Evolutionary conservation across 805 yeast genomes (phyloP).

Genomic region (Ogataea nitratoaversa): DNA sequence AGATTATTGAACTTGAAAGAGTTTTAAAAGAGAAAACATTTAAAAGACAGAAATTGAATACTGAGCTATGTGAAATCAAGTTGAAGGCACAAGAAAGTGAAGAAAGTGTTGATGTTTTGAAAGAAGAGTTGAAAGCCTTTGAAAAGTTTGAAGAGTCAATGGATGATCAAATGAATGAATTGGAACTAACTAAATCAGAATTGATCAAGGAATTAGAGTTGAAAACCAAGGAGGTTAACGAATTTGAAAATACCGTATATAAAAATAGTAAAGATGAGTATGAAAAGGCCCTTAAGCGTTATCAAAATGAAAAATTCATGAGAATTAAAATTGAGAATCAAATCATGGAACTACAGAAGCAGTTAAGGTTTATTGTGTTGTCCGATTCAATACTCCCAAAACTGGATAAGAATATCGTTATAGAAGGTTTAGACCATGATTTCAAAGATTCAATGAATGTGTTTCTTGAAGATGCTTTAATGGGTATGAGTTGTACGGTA

Average conservation of each 20-base stretch:
- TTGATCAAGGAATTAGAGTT: conserved; percentile 6
- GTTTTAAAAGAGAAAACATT: conserved; percentile 1
- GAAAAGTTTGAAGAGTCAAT: conserved; percentile 10
- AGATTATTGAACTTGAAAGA: conserved; percentile 10
- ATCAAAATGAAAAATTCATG: conserved; percentile 13
- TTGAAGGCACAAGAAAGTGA: background rate
- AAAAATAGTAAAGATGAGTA: background rate
- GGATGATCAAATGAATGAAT: conserved; percentile 10
- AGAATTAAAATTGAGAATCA: conserved; percentile 23
- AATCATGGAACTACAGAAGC: conserved; percentile 15
- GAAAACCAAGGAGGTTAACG: conserved; percentile 5
- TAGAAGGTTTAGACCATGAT: background rate
- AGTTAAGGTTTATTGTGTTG: conserved; percentile 12
- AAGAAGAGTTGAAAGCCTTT: conserved; percentile 1
- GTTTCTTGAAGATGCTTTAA: conserved; percentile 8
- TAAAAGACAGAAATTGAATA: conserved; percentile 2
- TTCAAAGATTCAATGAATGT: conserved; percentile 7
- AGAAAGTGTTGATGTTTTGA: conserved; percentile 3
- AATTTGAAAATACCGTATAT: conserved; percentile 7
- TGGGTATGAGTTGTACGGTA: conserved; percentile 10
- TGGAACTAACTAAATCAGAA: conserved; percentile 10
- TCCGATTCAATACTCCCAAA: background rate
- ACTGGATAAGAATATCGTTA: background rate
- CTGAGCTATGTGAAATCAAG: background rate
- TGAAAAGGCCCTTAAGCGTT: conserved; percentile 2